Conservation (phyloP, 805 yeast genomes). For the Metschnikowia picachoensis region DNA sequence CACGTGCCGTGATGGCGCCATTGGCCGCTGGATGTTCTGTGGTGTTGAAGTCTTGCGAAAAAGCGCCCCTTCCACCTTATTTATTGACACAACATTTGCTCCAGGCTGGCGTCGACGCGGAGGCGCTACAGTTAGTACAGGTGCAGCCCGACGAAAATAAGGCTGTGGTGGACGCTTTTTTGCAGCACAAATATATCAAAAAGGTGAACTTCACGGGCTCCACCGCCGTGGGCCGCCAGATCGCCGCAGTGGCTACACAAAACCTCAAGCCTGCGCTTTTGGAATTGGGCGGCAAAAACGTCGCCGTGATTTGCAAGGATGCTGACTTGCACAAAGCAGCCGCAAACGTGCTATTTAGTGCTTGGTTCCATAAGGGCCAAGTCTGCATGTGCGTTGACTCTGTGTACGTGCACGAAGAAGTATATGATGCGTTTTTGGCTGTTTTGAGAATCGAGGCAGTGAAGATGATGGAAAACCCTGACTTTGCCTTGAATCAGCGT, state of each 20-base stretch:
- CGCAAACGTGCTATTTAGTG: constrained; percentile 24
- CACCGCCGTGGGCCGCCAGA: constrained; percentile 33
- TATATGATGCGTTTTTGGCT: constrained; percentile 28
- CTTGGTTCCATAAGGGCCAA: constrained; percentile 45
- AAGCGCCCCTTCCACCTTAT: constrained; percentile 32
- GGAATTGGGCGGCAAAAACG: constrained; percentile 47
- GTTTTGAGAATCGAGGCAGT: constrained; percentile 18
- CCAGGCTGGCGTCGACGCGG: constrained; percentile 38
- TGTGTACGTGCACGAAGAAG: constrained; percentile 31
- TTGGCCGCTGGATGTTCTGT: constrained; percentile 50
- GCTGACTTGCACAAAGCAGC: constrained; percentile 33
- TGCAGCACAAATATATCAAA: constrained; percentile 25
- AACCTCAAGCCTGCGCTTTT: constrained; percentile 39
- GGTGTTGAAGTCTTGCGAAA: constrained; percentile 38
- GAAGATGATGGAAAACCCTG: constrained; percentile 17
- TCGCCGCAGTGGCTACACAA: constrained; percentile 35
- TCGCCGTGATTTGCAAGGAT: constrained; percentile 29
- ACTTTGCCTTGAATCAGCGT: constrained; percentile 28
- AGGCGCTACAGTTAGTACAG: constrained; percentile 35
- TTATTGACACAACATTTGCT: constrained; percentile 30
- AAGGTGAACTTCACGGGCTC: constrained; percentile 48
- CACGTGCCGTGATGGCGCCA: constrained; percentile 41
- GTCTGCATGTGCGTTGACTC: constrained; percentile 46
- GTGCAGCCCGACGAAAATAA: constrained; percentile 23
- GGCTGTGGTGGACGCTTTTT: constrained; percentile 22